Base-by-base conservation (phyloP, 371 early-diverging fungal species). In the Apophysomyces trapeziformis region DNA sequence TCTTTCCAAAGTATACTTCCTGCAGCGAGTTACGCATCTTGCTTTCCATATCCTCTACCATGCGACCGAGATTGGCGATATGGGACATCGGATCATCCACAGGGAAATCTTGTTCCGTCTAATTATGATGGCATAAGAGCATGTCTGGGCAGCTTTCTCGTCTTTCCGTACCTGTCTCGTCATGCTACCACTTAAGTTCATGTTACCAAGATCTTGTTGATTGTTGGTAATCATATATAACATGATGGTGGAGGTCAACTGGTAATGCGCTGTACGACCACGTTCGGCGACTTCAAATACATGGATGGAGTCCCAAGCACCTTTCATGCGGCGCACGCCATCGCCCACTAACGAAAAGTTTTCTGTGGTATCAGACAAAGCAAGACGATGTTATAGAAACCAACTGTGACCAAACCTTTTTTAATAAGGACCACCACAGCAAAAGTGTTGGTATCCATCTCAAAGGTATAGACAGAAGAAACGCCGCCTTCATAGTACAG, bases 281-380 rank as follows among this genome's bases (percentile, higher is more conserved):
- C 90, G 88, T 73, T 94, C 95, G 61, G 84, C 77, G 1, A 94
- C 96, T 73, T 96, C 96, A 65, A 98, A 85, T 2, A 98, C 96
- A 70, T 98, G 99, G 73, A 98, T 96, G n/a, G 97, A 96, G 71
- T 98, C 99, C 99, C 99, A 98, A n/a, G 95, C 88, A 26, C 97
- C 97, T 64, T 92, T 93, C 78, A 92, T 87, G 38, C 87, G 86
- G 45, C 80, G 80, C 18, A 69, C 78, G 16, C 85, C 85, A 64
- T 90, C 91, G 60, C 85, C 85, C 50, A 92, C 92, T 91, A 38
- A 63, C 9, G 47, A 38, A 26, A 26, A 26, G 32, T 26, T 26
- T 26, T 26, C 32, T 26, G 32, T 26, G 2, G 2, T 26, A 3
- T 26, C 32, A 26, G 32, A 3, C 32, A 26, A 26, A 26, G 32